A percentile compares a stretch with the other conserved stretches of the same genome.
Evolutionary conservation across 2,329 filamentous ascomycete species (phyloP).

Genomic region (Fusarium proliferatum): DNA sequence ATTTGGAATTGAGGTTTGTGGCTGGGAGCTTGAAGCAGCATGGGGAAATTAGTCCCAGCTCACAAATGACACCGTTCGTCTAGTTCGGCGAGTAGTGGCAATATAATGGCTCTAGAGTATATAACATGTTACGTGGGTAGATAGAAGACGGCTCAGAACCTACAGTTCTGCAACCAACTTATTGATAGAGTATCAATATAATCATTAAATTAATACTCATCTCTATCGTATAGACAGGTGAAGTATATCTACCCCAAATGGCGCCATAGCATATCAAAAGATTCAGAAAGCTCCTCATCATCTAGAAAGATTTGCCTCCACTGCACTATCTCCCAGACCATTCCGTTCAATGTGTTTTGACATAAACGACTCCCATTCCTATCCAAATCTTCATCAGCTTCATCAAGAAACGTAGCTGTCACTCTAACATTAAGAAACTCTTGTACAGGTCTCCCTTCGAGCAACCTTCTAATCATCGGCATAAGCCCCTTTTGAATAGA

Average conservation of each 20-base stretch:
- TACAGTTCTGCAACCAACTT: not conserved
- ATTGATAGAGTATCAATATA: not conserved
- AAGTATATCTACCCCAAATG: not conserved
- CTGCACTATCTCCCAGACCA: not conserved
- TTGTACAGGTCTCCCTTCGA: not conserved
- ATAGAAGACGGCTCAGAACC: not conserved
- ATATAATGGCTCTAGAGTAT: too few relatives aligned
- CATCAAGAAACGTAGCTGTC: not conserved
- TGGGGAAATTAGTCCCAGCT: too few relatives aligned
- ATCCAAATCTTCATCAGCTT: too few relatives aligned
- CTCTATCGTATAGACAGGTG: not conserved
- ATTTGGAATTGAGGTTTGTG: too few relatives aligned
- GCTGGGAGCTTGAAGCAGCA: too few relatives aligned
- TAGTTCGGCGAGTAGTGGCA: too few relatives aligned
- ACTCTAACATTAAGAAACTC: not conserved
- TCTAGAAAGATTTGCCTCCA: not conserved
- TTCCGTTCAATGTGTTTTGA: not conserved
- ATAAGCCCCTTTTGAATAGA: not conserved
- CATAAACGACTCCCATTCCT: rapidly evolving
- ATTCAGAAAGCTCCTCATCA: not conserved
- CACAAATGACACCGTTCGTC: too few relatives aligned
- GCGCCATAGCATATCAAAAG: not conserved
- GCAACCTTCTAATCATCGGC: not conserved
- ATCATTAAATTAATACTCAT: rapidly evolving
- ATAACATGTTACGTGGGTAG: too few relatives aligned